These are phyloP conservation scores for Leccinum arenicola DNA, from an alignment of 768 basidiomycete species.

Conservation along the genomic window DNA sequence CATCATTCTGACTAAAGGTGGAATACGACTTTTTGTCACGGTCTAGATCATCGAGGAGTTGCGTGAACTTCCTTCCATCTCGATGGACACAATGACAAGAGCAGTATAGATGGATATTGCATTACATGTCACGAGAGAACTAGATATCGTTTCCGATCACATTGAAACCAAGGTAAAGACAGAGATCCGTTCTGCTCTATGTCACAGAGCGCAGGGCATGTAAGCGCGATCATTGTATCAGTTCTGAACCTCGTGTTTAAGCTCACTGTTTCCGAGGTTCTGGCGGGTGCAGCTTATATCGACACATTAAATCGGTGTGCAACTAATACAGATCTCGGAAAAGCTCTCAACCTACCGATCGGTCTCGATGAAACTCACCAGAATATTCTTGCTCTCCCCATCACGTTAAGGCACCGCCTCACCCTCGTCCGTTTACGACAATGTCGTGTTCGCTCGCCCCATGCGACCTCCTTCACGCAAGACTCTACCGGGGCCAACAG, in stretches of 20 bases:
- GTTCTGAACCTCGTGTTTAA: not conserved
- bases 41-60: slow-evolving; percentile 11
- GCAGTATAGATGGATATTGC: slow-evolving; percentile 10
- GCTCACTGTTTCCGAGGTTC: slow-evolving; percentile 14
- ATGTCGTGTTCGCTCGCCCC: no score
- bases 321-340: slow-evolving; percentile 5
- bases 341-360: slow-evolving; percentile 14
- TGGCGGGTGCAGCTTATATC: slow-evolving; percentile 22
- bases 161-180: not conserved
- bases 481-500: no score
- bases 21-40: slow-evolving; percentile 15
- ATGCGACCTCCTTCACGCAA: no score
- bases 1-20: not conserved
- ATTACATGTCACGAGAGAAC: slow-evolving; percentile 12
- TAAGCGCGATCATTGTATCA: slow-evolving; percentile 1
- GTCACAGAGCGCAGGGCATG: slow-evolving; percentile 19
- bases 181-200: slow-evolving; percentile 7
- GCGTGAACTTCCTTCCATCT: slow-evolving; percentile 1
- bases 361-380: slow-evolving; percentile 22
- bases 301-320: slow-evolving; percentile 12
- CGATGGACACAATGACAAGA: slow-evolving; percentile 7
- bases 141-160: slow-evolving; percentile 5
- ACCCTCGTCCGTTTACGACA: no score
- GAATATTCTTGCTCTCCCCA: slow-evolving; percentile 13
- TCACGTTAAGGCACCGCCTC: no score